phyloP scores from a whole-genome alignment of 352 stramenopile species.

The Phytophthora litchii region DNA sequence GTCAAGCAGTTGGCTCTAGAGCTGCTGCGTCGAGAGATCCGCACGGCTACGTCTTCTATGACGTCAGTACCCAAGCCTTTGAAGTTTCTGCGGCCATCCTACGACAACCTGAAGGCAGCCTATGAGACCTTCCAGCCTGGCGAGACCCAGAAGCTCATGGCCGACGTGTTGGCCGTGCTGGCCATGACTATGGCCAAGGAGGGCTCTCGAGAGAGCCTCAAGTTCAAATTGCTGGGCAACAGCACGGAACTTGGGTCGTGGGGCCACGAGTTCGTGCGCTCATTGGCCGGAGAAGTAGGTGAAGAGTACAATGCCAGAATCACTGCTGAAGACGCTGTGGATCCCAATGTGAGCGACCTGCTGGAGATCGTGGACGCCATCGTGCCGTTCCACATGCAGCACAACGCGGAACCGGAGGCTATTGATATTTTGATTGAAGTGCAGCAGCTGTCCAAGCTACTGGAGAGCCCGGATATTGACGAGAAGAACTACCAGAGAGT shows the following conservation, averaged over 20 bases:
- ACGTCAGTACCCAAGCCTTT: constrained; percentile 99
- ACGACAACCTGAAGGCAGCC: constrained; percentile 91
- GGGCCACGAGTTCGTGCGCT: constrained; percentile 99
- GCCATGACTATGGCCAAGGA: constrained; percentile 99
- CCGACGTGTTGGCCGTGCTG: constrained; percentile 92
- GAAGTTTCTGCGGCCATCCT: constrained; percentile 98
- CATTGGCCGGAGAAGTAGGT: constrained; percentile 97
- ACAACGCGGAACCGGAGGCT: constrained; percentile 99
- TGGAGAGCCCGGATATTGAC: constrained; percentile 95
- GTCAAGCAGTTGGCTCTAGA: constrained; percentile 93
- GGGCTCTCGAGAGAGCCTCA: constrained; percentile 85
- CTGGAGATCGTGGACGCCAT: constrained; percentile 98
- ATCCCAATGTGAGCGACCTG: constrained; percentile 91
- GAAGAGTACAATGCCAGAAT: constrained; percentile 89
- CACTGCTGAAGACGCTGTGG: constrained; percentile 51
- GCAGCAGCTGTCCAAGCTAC: constrained; percentile 94
- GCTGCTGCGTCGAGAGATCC: constrained; percentile 96
- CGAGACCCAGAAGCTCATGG: constrained; percentile 83
- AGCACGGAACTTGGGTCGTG: constrained; percentile 94
- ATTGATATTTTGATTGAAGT: constrained; percentile 99
- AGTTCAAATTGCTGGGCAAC: constrained; percentile 92
- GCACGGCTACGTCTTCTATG: constrained; percentile 97
- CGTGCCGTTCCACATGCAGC: constrained; percentile 98
- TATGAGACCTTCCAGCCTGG: constrained; percentile 55
- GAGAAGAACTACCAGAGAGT: constrained; percentile 99